Conservation (phyloP, 768 basidiomycete genomes). For the Lepiota subincarnata region DNA sequence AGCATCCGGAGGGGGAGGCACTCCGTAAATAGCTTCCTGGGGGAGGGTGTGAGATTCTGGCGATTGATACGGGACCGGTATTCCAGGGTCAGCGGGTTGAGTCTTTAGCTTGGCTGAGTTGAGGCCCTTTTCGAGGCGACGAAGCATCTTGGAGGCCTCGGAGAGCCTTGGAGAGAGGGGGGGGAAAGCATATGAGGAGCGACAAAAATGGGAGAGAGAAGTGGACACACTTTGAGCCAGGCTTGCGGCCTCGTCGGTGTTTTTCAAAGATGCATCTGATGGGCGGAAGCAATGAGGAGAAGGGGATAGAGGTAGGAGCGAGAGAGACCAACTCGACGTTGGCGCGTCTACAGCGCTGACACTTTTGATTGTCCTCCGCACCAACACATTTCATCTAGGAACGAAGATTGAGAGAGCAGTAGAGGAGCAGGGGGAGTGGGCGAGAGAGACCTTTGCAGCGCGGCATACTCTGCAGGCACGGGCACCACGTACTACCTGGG, state of each 20-base stretch:
- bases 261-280: slow-evolving; percentile 82
- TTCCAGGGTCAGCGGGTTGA: slow-evolving; percentile 33
- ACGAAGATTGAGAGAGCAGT: slow-evolving; percentile 16
- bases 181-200: slow-evolving; percentile 13
- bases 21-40: slow-evolving; percentile 27
- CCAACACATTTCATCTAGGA: slow-evolving; percentile 88
- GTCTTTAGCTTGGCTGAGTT: slow-evolving; percentile 75
- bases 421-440: slow-evolving; percentile 14
- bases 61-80: slow-evolving; percentile 30
- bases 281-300: slow-evolving; percentile 15
- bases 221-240: slow-evolving; percentile 74
- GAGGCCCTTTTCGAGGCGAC: slow-evolving; percentile 79
- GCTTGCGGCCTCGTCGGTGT: slow-evolving; percentile 83
- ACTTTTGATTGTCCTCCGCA: slow-evolving; percentile 79
- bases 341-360: slow-evolving; percentile 81
- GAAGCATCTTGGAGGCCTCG: slow-evolving; percentile 86
- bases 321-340: slow-evolving; percentile 60
- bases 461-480: slow-evolving; percentile 83
- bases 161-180: slow-evolving; percentile 51
- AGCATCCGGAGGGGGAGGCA: slow-evolving; percentile 29
- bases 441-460: slow-evolving; percentile 61
- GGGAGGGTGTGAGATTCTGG: slow-evolving; percentile 20
- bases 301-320: slow-evolving; percentile 11
- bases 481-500: slow-evolving; percentile 50
- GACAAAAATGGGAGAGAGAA: not conserved